Conservation (phyloP, 225 moss, liverwort and hornwort genomes). For the Climacium dendroides region DNA sequence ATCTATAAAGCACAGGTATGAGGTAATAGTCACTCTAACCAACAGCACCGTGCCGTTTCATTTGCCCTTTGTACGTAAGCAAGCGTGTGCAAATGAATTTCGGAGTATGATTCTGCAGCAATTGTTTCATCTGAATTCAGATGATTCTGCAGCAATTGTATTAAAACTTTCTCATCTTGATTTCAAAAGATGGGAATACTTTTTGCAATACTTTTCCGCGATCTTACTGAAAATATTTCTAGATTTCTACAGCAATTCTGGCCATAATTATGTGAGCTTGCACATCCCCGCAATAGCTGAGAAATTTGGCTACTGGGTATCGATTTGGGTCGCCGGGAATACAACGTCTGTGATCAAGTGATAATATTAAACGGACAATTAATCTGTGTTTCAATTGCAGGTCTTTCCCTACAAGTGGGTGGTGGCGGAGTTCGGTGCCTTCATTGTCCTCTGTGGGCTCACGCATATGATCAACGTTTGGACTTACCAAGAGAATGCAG, state of each 20-base stretch:
- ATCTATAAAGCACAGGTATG: conserved; percentile 60
- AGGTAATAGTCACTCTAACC: conserved; percentile 14
- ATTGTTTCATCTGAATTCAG: too few species aligned
- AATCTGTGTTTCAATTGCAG: neutral
- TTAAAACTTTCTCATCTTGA: too few species aligned
- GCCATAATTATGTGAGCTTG: neutral
- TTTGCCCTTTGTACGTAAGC: neutral
- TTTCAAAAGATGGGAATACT: neutral
- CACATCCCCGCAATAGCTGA: neutral
- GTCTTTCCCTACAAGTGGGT: conserved; percentile 54
- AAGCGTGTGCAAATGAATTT: neutral
- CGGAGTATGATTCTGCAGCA: neutral
- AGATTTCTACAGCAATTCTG: neutral
- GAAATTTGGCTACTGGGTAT: neutral
- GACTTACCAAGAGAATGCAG: conserved; percentile 20
- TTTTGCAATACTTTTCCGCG: neutral
- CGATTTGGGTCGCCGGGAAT: neutral
- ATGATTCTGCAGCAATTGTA: neutral
- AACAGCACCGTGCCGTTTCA: neutral
- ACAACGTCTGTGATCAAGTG: neutral
- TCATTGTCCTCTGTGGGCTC: conserved; percentile 55
- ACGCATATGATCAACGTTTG: conserved; percentile 47
- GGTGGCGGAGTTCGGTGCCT: conserved; percentile 54
- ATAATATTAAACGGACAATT: neutral
- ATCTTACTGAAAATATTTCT: neutral